Base-by-base conservation (phyloP, 768 basidiomycete genomes). In the Podaxis sp. region DNA sequence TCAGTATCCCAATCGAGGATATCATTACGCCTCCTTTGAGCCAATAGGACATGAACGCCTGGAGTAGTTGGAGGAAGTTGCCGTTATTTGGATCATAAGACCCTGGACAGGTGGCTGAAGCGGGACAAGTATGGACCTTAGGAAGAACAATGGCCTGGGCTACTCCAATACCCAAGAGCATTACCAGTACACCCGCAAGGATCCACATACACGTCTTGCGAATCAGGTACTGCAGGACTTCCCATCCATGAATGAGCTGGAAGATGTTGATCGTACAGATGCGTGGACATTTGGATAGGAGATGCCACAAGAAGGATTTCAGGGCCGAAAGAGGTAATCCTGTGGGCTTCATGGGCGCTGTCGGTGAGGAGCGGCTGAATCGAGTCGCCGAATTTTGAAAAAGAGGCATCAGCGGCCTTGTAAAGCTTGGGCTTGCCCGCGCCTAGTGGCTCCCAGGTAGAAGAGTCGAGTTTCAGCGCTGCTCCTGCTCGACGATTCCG, bases 21-120 rank as follows among this genome's bases (percentile, higher is more conserved):
- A 67, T 55, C 29, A 64, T 40, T 8, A 64, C 47, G 24, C 66
- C 66, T 8, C 55, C 53, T 19, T 64, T 62, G n/a, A 67, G 52
- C 66, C 65, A 67, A 54, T 67, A 67, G 2, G 50, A 25, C 62
- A 67, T 67, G 46, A 67, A 62, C 22, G 61, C 19, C 43, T 67
- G 66, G 19, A 66, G 58, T 12, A 67, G 55, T 12, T 59, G 58
- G 17, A 62, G 53, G 12, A 59, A 62, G 41, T 67, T 67, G 19
- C 51, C 52, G 17, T 24, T 40, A 25, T 65, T 65, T 6, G 63
- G 64, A 50, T 61, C 64, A 33, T 65, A 65, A 4, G 66, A 63
- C 11, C 29, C 40, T 5, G 49, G 19, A 38, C 66, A 67, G 2
- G 46, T 57, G 2, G 57, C 65, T 25, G 54, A 53, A 19, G 37